These are phyloP conservation scores for Elongisporangium anandrum DNA, from an alignment of 352 stramenopile species.

Conservation along the genomic window DNA sequence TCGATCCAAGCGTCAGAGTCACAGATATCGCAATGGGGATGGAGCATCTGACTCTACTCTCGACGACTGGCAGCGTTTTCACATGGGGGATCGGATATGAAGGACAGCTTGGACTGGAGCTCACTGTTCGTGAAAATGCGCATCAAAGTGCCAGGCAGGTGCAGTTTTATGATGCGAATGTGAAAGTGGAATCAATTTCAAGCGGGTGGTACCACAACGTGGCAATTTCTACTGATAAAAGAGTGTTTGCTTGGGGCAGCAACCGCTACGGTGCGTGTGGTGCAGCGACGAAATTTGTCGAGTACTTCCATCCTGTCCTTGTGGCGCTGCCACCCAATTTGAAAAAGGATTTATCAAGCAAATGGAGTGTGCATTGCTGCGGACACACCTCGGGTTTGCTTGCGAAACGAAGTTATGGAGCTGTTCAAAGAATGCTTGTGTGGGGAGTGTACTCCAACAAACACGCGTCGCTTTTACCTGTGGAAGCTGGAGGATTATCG, in stretches of 20 bases:
- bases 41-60: conserved; percentile 26
- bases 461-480: background rate
- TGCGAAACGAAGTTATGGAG: background rate
- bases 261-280: conserved; percentile 34
- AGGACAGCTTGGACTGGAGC: conserved; percentile 33
- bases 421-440: conserved; percentile 9
- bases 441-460: conserved; percentile 19
- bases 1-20: conserved; percentile 10
- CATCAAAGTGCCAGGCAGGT: conserved; percentile 12
- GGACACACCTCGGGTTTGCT: conserved; percentile 18
- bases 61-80: conserved; percentile 20
- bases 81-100: conserved; percentile 26
- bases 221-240: conserved; percentile 13
- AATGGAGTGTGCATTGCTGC: conserved; percentile 14
- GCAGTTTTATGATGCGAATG: conserved; percentile 17
- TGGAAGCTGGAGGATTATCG: conserved; percentile 1
- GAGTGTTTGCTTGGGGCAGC: conserved; percentile 33
- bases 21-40: conserved; percentile 19
- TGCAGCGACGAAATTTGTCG: conserved; percentile 35
- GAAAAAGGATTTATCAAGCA: background rate
- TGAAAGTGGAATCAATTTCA: conserved; percentile 14
- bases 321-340: conserved; percentile 13
- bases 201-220: conserved; percentile 35
- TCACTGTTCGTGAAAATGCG: conserved; percentile 8
- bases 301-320: conserved; percentile 33